Conservation (phyloP, 2,329 filamentous ascomycete genomes). For the Colletotrichum noveboracense region DNA sequence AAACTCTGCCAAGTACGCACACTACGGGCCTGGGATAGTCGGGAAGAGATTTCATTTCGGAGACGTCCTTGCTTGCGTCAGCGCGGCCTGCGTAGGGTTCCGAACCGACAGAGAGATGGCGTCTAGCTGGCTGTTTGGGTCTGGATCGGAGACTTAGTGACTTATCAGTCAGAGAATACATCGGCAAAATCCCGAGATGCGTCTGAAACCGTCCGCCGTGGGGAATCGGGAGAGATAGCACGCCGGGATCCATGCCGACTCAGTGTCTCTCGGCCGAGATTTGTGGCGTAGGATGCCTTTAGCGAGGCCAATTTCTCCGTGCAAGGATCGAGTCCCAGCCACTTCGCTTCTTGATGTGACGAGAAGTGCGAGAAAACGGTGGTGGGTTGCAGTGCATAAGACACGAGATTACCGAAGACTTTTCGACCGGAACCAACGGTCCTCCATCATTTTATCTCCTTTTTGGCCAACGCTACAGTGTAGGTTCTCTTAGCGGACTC, state of each 20-base stretch:
- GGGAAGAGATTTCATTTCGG: conserved; percentile 28
- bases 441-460: background rate
- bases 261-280: background rate
- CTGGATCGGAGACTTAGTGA: background rate
- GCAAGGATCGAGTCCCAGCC: background rate
- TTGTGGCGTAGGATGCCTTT: background rate
- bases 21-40: conserved; percentile 39
- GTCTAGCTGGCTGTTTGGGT: background rate
- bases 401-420: background rate
- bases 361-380: background rate
- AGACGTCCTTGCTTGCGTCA: conserved; percentile 27
- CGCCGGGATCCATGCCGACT: background rate
- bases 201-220: background rate
- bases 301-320: background rate
- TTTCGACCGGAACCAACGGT: background rate
- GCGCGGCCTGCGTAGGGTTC: conserved; percentile 11
- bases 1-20: conserved; percentile 51
- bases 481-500: background rate
- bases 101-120: background rate
- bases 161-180: background rate
- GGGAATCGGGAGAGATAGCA: background rate
- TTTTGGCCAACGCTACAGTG: background rate
- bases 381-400: background rate
- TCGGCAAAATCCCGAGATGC: background rate
- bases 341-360: background rate